Conservation (phyloP, 306 rosid species). For the Castanea mollissima region DNA sequence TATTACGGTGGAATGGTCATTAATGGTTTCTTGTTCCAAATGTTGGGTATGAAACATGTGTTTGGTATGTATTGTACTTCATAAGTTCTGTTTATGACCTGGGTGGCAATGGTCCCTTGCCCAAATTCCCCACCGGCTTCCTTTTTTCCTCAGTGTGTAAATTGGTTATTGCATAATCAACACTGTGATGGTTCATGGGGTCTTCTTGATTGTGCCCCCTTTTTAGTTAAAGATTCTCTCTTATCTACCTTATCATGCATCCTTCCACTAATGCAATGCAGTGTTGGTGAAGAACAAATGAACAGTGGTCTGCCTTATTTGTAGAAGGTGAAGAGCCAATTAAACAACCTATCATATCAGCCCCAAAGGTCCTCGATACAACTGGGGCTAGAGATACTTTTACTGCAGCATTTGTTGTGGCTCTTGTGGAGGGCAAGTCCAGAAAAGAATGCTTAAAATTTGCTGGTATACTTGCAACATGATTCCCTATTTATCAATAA, state of each 20-base stretch:
- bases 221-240: constrained; percentile 63
- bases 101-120: constrained; percentile 90
- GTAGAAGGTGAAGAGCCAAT: constrained; percentile 78
- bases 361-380: constrained; percentile 64
- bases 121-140: constrained; percentile 48
- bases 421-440: constrained; percentile 79
- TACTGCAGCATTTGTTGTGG: constrained; percentile 88
- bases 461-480: constrained; percentile 48
- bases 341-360: constrained; percentile 59
- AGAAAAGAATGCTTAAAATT: constrained; percentile 64
- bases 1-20: too few species aligned
- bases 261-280: constrained; percentile 75
- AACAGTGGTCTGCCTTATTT: constrained; percentile 64
- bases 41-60: too few species aligned
- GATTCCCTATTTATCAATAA: not conserved
- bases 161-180: constrained; percentile 77
- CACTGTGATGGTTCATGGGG: constrained; percentile 87
- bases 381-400: constrained; percentile 97
- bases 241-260: constrained; percentile 70
- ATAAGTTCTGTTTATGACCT: constrained; percentile 48
- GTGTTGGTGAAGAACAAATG: constrained; percentile 59
- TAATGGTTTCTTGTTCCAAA: too few species aligned
- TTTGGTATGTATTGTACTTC: too few species aligned
- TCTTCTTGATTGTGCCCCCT: constrained; percentile 39
- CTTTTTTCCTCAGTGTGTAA: constrained; percentile 66